Evolutionary conservation across 139 green algal species (phyloP).

Genomic region (Choricystis sp.): DNA sequence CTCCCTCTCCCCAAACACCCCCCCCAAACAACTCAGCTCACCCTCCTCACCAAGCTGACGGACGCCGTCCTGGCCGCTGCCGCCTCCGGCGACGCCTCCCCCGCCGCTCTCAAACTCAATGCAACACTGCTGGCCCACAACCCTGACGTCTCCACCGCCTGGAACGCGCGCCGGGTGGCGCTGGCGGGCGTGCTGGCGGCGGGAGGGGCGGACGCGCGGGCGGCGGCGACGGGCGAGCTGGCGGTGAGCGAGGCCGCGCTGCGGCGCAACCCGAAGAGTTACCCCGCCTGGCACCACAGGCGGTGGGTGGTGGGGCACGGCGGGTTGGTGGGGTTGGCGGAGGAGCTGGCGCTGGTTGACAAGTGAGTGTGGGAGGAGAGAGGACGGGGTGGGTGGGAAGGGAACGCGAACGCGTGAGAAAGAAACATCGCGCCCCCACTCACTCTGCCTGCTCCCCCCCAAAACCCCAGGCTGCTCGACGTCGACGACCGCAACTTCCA

Average conservation of each 20-base stretch:
- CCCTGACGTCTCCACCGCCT: conserved; percentile 82
- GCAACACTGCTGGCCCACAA: conserved; percentile 54
- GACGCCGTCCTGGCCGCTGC: conserved; percentile 30
- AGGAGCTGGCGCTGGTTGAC: conserved; percentile 34
- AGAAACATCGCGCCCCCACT: no score
- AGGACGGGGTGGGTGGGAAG: not conserved
- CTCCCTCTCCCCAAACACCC: not conserved
- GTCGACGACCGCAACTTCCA: conserved; percentile 91
- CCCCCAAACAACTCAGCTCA: conserved; percentile 23
- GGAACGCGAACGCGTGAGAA: no score
- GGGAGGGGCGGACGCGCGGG: conserved; percentile 11
- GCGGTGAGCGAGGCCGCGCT: conserved; percentile 39
- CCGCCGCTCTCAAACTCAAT: conserved; percentile 17
- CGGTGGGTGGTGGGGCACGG: conserved; percentile 58
- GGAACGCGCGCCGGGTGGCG: conserved; percentile 69
- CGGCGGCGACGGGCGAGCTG: conserved; percentile 32
- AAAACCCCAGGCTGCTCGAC: conserved; percentile 56
- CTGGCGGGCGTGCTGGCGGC: conserved; percentile 27
- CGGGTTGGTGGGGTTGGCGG: conserved; percentile 25
- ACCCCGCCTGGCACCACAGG: conserved; percentile 86
- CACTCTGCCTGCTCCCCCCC: no score
- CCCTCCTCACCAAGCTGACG: conserved; percentile 22
- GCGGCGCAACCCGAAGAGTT: conserved; percentile 80
- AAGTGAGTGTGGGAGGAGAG: no score
- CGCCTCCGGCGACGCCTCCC: conserved; percentile 6